Percentiles rank a stretch among this genome's conserved stretches.
Evolutionary conservation across 139 green algal genomes (phyloP).

Genomic region (Chlamydomonas sphaeroides): DNA sequence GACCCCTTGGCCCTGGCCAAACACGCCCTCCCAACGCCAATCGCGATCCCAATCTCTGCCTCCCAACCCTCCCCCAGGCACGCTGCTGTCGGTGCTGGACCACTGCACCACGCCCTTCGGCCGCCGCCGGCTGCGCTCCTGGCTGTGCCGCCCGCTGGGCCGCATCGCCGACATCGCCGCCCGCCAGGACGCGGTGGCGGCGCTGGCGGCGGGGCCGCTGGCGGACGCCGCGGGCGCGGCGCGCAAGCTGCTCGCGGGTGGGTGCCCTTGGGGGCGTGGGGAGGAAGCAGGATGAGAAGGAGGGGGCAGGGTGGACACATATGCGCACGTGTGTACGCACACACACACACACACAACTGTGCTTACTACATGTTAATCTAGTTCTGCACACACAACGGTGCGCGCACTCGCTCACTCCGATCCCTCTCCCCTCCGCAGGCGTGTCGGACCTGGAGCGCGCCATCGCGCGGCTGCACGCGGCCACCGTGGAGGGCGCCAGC

Average conservation of each 20-base stretch:
- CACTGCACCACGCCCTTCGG: constrained; percentile 89
- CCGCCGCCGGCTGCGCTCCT: constrained; percentile 84
- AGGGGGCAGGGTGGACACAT: too few relatives aligned
- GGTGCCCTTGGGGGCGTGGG: neutral
- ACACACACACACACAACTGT: too few relatives aligned
- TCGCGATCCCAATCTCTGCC: neutral
- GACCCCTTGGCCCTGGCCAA: too few relatives aligned
- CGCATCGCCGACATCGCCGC: constrained; percentile 71
- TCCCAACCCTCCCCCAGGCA: constrained; percentile 71
- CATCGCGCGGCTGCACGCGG: constrained; percentile 80
- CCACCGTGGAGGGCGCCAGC: constrained; percentile 44
- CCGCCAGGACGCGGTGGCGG: constrained; percentile 70
- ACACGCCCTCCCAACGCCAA: too few relatives aligned
- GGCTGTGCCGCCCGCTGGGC: constrained; percentile 89
- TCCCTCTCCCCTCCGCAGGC: constrained; percentile 41
- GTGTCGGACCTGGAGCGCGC: constrained; percentile 89
- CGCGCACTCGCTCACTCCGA: too few relatives aligned
- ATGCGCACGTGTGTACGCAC: too few relatives aligned
- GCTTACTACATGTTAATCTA: too few relatives aligned
- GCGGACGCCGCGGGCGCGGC: constrained; percentile 67
- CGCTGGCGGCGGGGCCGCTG: constrained; percentile 63
- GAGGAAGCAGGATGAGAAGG: too few relatives aligned
- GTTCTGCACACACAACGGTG: too few relatives aligned
- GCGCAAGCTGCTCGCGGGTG: constrained; percentile 63
- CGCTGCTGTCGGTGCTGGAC: constrained; percentile 88